Base-by-base conservation (phyloP, 495 filamentous ascomycete species). In the Lichina pygmaea region DNA sequence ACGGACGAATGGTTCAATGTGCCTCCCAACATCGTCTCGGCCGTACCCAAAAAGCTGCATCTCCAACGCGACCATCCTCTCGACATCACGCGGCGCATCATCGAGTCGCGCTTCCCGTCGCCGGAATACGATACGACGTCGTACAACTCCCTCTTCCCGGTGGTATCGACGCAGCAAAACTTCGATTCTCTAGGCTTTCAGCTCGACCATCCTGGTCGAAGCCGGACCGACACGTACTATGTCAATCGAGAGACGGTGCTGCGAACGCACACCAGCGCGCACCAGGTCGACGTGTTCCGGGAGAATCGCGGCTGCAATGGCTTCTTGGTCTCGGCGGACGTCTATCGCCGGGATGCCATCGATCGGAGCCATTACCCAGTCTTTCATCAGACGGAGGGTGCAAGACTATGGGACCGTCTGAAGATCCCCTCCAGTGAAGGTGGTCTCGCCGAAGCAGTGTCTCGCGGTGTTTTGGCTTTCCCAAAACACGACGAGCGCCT, bases 351-450 rank as follows among this genome's bases (percentile, higher is more conserved):
- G 47, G 89, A 97, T 68, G 85, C 86, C 31, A 77, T 97, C 54
- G 89, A 97, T 57, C 75, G 81, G 44, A 81, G 72, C 52, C 89
- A 97, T 59, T 94, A 93, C 65, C 89, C 89, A 4, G 70, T 93
- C 47, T 97, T 97, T 60, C 91, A 97, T 61, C 89, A 97, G 62
- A 94, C 95, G 84, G 89, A 97, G 56, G 91, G 84, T 11, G 86
- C 86, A 7, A 67, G 76, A 50, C 75, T 84, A 48, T 97, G 89
- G 89, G 81, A 91, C 58, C 72, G 84, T 9, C 56, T 44, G 16
- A 65, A 63, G 48, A 63, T 71, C 7, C 62, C 70, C 7, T 61
- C 63, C 43, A 68, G 66, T 15, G 65, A 82, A 48, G 11, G 11
- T 15, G 5, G 13, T 39, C 44, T 58, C 11, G 47, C 47, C 13